These are phyloP conservation scores for Xylariales sp. DNA, from an alignment of 2,329 filamentous ascomycete species.

Conservation along the genomic window DNA sequence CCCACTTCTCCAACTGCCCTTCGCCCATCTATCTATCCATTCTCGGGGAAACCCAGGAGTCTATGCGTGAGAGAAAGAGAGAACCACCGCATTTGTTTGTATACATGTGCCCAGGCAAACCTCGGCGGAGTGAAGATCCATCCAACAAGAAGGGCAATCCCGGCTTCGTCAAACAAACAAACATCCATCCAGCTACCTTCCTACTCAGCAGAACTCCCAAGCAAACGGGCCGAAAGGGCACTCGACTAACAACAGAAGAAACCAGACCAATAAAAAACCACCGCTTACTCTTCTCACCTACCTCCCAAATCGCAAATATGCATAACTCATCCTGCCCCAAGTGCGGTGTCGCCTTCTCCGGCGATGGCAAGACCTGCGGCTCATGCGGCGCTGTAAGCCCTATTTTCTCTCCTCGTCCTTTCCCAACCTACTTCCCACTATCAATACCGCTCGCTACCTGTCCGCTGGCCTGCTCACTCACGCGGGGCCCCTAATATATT, in stretches of 20 bases:
- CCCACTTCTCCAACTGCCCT: background rate
- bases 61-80: background rate
- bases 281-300: constrained; percentile 8
- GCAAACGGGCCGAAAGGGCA: background rate
- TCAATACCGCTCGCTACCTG: no score
- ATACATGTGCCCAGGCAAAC: background rate
- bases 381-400: constrained; percentile 68
- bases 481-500: no score
- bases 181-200: background rate
- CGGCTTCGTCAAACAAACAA: background rate
- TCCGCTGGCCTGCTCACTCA: background rate
- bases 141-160: background rate
- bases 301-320: constrained; percentile 50
- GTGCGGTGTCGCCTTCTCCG: constrained; percentile 62
- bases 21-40: background rate
- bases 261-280: constrained; percentile 23
- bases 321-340: constrained; percentile 64
- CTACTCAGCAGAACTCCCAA: background rate
- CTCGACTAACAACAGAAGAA: constrained; percentile 4
- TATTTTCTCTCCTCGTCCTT: background rate
- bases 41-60: no score
- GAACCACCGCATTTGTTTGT: background rate
- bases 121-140: background rate
- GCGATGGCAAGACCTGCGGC: constrained; percentile 63
- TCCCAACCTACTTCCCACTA: background rate